phyloP scores from a whole-genome alignment of 1,284 basidiomycete species.

The Amylostereum chailletii region DNA sequence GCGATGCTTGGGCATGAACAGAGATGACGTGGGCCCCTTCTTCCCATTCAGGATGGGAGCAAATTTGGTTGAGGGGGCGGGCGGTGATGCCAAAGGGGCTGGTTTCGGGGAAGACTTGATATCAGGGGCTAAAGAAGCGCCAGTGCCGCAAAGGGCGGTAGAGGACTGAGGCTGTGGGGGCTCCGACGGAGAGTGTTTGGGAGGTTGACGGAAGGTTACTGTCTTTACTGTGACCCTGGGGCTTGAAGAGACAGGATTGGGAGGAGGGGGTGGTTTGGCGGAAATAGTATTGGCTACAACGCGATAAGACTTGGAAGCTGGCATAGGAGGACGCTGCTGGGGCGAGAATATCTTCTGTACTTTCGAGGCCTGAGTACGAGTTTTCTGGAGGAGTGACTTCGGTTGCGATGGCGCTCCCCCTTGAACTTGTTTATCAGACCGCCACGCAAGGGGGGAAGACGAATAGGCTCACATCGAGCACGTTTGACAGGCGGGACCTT shows the following conservation, averaged over 20 bases:
- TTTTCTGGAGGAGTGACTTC: slow-evolving; percentile 70
- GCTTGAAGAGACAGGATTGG: slow-evolving; percentile 18
- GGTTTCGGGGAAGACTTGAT: not conserved
- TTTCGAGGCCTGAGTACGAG: slow-evolving; percentile 57
- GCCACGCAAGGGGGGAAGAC: slow-evolving; percentile 7
- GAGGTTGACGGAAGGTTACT: slow-evolving; percentile 15
- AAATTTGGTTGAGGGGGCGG: slow-evolving; percentile 9
- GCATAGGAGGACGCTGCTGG: slow-evolving; percentile 42
- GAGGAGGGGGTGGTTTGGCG: slow-evolving; percentile 24
- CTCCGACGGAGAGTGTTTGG: slow-evolving; percentile 9
- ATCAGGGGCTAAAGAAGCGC: no score
- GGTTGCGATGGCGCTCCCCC: slow-evolving; percentile 42
- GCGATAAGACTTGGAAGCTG: slow-evolving; percentile 33
- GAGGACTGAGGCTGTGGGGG: slow-evolving; percentile 9
- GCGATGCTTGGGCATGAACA: slow-evolving; percentile 72
- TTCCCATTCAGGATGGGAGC: slow-evolving; percentile 31
- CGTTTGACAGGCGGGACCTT: slow-evolving; percentile 55
- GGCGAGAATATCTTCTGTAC: slow-evolving; percentile 51
- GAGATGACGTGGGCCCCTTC: slow-evolving; percentile 54
- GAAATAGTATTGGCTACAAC: slow-evolving; percentile 27
- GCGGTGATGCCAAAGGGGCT: slow-evolving; percentile 4
- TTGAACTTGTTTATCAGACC: slow-evolving; percentile 17
- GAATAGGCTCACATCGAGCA: slow-evolving; percentile 37
- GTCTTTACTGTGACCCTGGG: slow-evolving; percentile 22
- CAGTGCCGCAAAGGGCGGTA: no score